A percentile compares a stretch with the other conserved stretches of the same genome.
Evolutionary conservation across 192 early-diverging fungal genomes (phyloP).

Genomic region (Backusella psychrophila): DNA sequence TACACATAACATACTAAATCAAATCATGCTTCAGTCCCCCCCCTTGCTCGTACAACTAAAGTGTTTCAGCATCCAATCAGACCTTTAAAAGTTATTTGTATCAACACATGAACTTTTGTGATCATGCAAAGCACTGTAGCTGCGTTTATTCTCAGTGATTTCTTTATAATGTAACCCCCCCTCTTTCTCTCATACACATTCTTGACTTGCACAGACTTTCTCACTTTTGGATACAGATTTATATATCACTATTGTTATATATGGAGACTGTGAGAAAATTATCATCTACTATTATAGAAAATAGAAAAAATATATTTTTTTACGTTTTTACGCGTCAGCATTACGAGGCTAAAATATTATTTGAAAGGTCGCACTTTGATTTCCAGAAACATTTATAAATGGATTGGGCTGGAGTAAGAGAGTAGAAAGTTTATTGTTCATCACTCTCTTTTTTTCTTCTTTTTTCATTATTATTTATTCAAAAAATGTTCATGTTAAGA

Average conservation of each 20-base stretch:
- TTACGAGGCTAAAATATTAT: neutral
- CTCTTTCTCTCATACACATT: neutral
- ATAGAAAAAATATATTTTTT: neutral
- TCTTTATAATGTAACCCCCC: conserved; percentile 4
- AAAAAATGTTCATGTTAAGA: neutral
- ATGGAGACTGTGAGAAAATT: neutral
- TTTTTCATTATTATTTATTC: neutral
- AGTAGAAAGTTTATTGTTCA: neutral
- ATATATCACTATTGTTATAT: neutral
- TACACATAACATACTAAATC: neutral
- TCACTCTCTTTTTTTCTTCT: neutral
- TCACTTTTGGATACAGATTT: neutral
- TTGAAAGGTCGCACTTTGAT: neutral
- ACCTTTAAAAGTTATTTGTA: conserved; percentile 8
- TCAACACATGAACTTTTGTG: neutral
- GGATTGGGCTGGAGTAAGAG: neutral
- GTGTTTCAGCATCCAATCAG: conserved; percentile 3
- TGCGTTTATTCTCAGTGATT: neutral
- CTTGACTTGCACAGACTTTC: conserved; percentile 1
- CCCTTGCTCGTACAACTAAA: neutral
- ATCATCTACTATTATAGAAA: conserved; percentile 5
- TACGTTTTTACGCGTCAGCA: conserved; percentile 6
- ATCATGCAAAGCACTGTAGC: conserved; percentile 5
- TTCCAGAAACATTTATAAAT: conserved; percentile 1
- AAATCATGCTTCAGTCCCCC: conserved; percentile 2